A percentile compares a stretch with the other conserved stretches of the same genome.
Evolutionary conservation across 2,329 filamentous ascomycete genomes (phyloP).

Genomic region (Thelonectria rubi): DNA sequence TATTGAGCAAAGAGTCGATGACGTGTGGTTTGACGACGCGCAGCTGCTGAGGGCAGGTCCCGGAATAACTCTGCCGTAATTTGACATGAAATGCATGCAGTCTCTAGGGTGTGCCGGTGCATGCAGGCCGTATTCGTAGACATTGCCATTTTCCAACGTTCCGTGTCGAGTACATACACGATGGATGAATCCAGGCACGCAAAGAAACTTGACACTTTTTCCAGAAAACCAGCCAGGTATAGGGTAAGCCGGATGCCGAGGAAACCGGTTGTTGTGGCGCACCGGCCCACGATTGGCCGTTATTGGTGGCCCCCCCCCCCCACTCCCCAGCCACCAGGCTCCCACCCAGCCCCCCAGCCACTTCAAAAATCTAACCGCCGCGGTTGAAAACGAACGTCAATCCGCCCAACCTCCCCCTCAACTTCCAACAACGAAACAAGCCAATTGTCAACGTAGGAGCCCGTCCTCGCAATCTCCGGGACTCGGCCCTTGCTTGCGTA

Average conservation of each 20-base stretch:
- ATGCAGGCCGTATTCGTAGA: too few relatives aligned
- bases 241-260: neutral
- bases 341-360: constrained; percentile 16
- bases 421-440: constrained; percentile 7
- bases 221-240: too few relatives aligned
- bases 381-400: constrained; percentile 10
- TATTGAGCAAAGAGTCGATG: too few relatives aligned
- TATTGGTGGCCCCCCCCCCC: too few relatives aligned
- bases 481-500: constrained; percentile 2
- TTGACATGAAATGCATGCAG: too few relatives aligned
- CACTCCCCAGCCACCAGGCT: constrained; percentile 17
- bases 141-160: too few relatives aligned
- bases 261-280: neutral
- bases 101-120: too few relatives aligned
- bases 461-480: neutral
- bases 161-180: too few relatives aligned
- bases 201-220: neutral
- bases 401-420: constrained; percentile 16
- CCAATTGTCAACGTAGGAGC: constrained; percentile 19
- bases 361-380: neutral
- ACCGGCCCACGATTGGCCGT: neutral
- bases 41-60: too few relatives aligned
- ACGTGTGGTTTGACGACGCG: too few relatives aligned
- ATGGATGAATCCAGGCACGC: too few relatives aligned
- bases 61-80: too few relatives aligned